phyloP scores from a whole-genome alignment of 768 basidiomycete species.

The Leccinellum albellum region DNA sequence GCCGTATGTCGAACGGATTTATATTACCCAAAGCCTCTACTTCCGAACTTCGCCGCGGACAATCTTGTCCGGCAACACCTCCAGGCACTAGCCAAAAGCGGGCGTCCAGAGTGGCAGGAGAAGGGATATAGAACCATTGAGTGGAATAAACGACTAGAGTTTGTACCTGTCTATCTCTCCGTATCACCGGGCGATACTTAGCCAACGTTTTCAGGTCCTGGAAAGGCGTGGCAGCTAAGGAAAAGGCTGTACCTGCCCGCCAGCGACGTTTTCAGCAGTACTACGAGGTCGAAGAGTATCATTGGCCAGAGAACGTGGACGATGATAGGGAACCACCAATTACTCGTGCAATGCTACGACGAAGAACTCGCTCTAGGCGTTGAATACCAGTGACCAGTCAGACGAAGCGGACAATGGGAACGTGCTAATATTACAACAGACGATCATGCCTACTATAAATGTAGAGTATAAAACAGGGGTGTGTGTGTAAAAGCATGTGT shows the following conservation, averaged over 20 bases:
- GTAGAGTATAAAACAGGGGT: conserved; percentile 4
- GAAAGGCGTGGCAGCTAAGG: conserved; percentile 24
- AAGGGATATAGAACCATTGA: conserved; percentile 46
- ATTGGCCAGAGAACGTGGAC: conserved; percentile 3
- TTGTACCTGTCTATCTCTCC: conserved; percentile 20
- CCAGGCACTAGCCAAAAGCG: conserved; percentile 41
- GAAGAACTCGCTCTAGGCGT: conserved; percentile 16
- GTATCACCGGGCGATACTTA: neutral
- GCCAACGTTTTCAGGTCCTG: conserved; percentile 20
- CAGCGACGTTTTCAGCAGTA: conserved; percentile 12
- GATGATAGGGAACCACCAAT: neutral
- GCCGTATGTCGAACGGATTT: conserved; percentile 57
- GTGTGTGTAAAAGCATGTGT: neutral
- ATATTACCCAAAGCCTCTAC: conserved; percentile 40
- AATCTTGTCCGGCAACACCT: conserved; percentile 59
- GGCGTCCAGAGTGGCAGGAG: conserved; percentile 49
- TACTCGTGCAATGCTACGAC: conserved; percentile 8
- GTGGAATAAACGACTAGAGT: conserved; percentile 56
- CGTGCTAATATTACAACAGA: neutral
- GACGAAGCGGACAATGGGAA: neutral
- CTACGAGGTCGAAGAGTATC: conserved; percentile 10
- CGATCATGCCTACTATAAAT: neutral
- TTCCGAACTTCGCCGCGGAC: conserved; percentile 64
- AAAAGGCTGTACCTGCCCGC: conserved; percentile 10
- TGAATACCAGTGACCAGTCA: conserved; percentile 1